Evolutionary conservation across 1,139 yeast genomes (phyloP).

Genomic region (Wickerhamomyces sp.): DNA sequence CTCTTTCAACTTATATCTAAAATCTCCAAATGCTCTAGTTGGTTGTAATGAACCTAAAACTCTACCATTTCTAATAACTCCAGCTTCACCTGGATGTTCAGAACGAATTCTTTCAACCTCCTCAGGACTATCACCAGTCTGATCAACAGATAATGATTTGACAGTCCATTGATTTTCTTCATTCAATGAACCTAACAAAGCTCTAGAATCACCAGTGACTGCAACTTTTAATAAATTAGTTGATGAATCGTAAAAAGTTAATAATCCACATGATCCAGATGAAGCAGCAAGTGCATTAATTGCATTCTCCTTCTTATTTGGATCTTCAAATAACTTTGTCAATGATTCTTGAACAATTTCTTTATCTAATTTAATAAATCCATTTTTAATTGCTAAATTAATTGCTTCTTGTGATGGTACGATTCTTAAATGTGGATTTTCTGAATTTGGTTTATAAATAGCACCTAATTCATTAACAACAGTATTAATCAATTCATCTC

Average conservation of each 20-base stretch:
- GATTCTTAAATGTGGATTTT: constrained; percentile 32
- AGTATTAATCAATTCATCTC: constrained; percentile 70
- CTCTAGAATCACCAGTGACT: constrained; percentile 95
- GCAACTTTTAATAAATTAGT: constrained; percentile 78
- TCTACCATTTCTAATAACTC: constrained; percentile 80
- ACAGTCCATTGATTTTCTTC: constrained; percentile 79
- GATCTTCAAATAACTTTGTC: constrained; percentile 59
- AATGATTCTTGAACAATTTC: constrained; percentile 79
- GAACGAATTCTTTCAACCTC: constrained; percentile 79
- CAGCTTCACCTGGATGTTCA: constrained; percentile 91
- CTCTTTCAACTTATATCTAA: constrained; percentile 80
- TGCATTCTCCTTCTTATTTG: constrained; percentile 45
- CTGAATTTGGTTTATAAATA: constrained; percentile 52
- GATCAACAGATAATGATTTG: constrained; percentile 80
- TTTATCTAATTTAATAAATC: constrained; percentile 79
- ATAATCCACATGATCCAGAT: constrained; percentile 90
- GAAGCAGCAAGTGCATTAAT: constrained; percentile 81
- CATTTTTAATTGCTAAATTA: constrained; percentile 76
- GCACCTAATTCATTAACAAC: constrained; percentile 77
- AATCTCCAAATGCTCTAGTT: constrained; percentile 95
- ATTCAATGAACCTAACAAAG: constrained; percentile 72
- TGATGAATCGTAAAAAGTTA: constrained; percentile 80
- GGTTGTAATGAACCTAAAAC: constrained; percentile 95
- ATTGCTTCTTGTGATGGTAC: constrained; percentile 42
- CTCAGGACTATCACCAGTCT: constrained; percentile 86